Evolutionary conservation across 2,329 filamentous ascomycete genomes (phyloP).

Genomic region (Chrysoporthe deuterocubensis): DNA sequence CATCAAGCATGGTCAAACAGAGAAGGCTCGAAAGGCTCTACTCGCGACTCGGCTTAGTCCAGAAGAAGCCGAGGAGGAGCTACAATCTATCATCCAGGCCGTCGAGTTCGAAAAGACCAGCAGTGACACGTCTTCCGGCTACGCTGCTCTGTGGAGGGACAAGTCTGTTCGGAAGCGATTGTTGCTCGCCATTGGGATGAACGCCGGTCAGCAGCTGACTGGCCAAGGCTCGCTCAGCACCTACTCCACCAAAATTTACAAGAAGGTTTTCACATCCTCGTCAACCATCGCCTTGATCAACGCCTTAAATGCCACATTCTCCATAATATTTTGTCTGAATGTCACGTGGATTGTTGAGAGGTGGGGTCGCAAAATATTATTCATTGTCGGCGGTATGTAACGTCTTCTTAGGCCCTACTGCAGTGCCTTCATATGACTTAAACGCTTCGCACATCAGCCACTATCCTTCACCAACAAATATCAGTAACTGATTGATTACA

Average conservation of each 20-base stretch:
- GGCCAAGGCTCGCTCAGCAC: slow-evolving; percentile 76
- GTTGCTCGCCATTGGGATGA: slow-evolving; percentile 66
- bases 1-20: slow-evolving; percentile 62
- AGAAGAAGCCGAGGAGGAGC: slow-evolving; percentile 68
- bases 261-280: slow-evolving; percentile 65
- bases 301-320: slow-evolving; percentile 73
- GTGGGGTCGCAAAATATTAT: slow-evolving; percentile 70
- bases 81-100: slow-evolving; percentile 67
- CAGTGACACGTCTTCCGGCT: slow-evolving; percentile 62
- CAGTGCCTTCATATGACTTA: neutral
- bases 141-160: slow-evolving; percentile 72
- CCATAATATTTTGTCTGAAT: slow-evolving; percentile 74
- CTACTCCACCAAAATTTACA: slow-evolving; percentile 75
- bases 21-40: slow-evolving; percentile 61
- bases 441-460: neutral
- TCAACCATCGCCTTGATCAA: slow-evolving; percentile 73
- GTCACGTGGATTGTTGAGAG: slow-evolving; percentile 75
- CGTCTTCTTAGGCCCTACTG: neutral
- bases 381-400: slow-evolving; percentile 62
- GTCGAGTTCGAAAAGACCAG: slow-evolving; percentile 74
- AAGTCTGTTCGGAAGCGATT: slow-evolving; percentile 69
- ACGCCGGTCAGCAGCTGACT: slow-evolving; percentile 72
- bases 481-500: neutral
- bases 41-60: slow-evolving; percentile 63
- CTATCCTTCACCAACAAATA: neutral